Conservation (phyloP, 805 yeast genomes). For the Myxozyma lipomycoides region DNA sequence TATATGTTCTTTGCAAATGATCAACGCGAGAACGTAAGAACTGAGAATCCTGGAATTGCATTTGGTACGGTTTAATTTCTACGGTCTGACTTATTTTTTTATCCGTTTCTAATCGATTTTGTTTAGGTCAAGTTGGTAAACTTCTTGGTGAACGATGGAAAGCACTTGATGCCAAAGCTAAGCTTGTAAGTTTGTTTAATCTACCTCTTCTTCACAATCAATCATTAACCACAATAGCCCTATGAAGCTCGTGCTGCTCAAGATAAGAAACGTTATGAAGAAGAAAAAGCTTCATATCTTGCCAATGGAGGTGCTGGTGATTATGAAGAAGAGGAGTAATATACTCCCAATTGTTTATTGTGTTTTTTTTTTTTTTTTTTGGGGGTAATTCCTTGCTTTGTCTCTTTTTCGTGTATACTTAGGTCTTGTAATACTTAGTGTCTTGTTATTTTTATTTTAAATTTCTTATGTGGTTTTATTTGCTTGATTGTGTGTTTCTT, state of each 20-base stretch:
- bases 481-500: slow-evolving; percentile 7
- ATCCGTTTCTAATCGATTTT: background rate
- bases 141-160: slow-evolving; percentile 96
- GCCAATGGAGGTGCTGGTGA: slow-evolving; percentile 41
- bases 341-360: background rate
- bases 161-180: slow-evolving; percentile 76
- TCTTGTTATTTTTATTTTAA: background rate
- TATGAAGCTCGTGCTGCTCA: slow-evolving; percentile 90
- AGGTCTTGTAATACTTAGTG: background rate
- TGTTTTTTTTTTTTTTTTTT: background rate
- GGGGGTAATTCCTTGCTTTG: slow-evolving; percentile 6
- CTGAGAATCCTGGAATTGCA: slow-evolving; percentile 93
- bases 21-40: slow-evolving; percentile 91
- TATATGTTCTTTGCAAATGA: slow-evolving; percentile 99
- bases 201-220: background rate
- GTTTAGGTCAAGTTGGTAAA: slow-evolving; percentile 72
- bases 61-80: slow-evolving; percentile 51
- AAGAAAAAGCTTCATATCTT: slow-evolving; percentile 84
- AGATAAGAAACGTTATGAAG: slow-evolving; percentile 97
- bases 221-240: slow-evolving; percentile 43
- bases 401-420: background rate
- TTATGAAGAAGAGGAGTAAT: slow-evolving; percentile 32
- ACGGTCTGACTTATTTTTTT: background rate
- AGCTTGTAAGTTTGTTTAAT: slow-evolving; percentile 38
- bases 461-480: background rate